Base-by-base conservation (phyloP, 176 grass and related monocot species). In the Phoenix dactylifera region DNA sequence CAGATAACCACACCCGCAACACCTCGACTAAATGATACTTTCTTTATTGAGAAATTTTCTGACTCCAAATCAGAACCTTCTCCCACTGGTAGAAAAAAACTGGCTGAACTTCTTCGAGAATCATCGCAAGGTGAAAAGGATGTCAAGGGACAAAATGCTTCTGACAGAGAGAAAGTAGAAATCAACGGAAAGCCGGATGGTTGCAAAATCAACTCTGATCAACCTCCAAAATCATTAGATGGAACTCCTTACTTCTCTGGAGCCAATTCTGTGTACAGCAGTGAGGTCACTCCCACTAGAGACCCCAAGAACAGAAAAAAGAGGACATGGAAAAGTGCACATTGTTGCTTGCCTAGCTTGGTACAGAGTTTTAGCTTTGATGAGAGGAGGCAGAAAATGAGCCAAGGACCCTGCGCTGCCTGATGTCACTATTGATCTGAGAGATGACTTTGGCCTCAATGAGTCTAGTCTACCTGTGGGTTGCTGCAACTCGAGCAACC, bases 271-370 rank as follows among this genome's bases (percentile, higher is more conserved):
- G n/a, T 26, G 0, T 77, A 52, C 69, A 82, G 80, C 63, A 66
- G 23, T 0, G 78, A 62, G 28, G 22, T 50, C 1, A 78, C 76
- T 0, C 84, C 76, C 0, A 24, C n/a, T 7, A 66, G 52, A n/a
- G 80, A 73, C 6, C 63, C 59, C 55, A 77, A 77, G 80, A 85
- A 0, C 49, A 69, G 63, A 52, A 88, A 85, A 49, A 72, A 86
- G 44, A 79, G 65, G 69, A 48, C 82, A 4, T 80, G 79, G 81
- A 88, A 76, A 64, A 65, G 58, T 0, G 65, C 63, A 22, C 70
- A 18, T 52, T 98, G 93, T 73, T 98, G 93, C 73, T 58, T 98
- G 29, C 93, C 84, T 0, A 74, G 23, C 54, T 82, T 92, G 58
- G 67, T 75, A 72, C 65, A 87, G 50, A 79, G 16, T 55, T 64